phyloP scores from a whole-genome alignment of 805 yeast genomes.

The Metschnikowia corniflorae region DNA sequence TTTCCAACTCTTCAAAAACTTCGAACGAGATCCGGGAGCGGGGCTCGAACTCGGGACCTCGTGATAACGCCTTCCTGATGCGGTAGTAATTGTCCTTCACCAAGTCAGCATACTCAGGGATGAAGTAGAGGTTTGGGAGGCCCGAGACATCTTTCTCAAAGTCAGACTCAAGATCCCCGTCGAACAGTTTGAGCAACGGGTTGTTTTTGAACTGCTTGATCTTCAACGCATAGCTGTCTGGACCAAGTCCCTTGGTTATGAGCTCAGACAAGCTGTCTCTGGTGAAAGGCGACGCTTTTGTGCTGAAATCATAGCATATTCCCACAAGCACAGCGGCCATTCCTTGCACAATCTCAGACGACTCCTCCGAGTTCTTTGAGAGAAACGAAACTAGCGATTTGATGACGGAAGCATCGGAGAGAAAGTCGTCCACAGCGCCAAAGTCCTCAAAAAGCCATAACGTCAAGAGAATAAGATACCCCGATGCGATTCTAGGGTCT shows the following conservation, averaged over 20 bases:
- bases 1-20: conserved; percentile 46
- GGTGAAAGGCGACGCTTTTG: conserved; percentile 56
- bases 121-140: conserved; percentile 78
- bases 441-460: conserved; percentile 78
- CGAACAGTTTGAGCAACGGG: conserved; percentile 52
- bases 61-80: conserved; percentile 65
- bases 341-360: conserved; percentile 60
- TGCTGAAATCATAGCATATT: conserved; percentile 71
- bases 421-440: conserved; percentile 69
- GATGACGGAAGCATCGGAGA: conserved; percentile 62
- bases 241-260: conserved; percentile 70
- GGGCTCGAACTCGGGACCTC: conserved; percentile 75
- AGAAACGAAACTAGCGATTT: conserved; percentile 67
- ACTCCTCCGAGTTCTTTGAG: conserved; percentile 44
- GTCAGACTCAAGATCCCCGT: conserved; percentile 18
- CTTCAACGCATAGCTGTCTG: conserved; percentile 71
- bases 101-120: conserved; percentile 56
- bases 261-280: conserved; percentile 59
- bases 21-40: conserved; percentile 61
- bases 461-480: conserved; percentile 70
- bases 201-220: conserved; percentile 69
- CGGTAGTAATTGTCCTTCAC: conserved; percentile 67
- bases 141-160: conserved; percentile 72
- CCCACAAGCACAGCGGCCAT: conserved; percentile 71
- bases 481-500: conserved; percentile 75